Evolutionary conservation across 139 green algal species (phyloP).

Genomic region (Asterochloris sp.): DNA sequence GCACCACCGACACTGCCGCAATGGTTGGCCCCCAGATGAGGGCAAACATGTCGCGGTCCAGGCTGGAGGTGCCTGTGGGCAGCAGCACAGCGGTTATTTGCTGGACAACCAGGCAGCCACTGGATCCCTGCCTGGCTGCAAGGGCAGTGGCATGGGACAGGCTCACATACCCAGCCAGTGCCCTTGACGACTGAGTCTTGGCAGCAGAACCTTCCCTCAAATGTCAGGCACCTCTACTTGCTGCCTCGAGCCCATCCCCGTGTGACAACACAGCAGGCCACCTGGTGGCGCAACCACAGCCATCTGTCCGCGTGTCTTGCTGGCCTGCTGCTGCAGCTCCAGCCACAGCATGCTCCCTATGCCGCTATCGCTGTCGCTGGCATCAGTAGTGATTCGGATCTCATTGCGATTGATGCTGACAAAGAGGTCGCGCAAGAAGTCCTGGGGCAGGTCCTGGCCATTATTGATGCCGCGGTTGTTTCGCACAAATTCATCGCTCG

Average conservation of each 20-base stretch:
- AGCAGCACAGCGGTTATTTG: neutral
- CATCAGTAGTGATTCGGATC: conserved; percentile 63
- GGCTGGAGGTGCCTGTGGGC: neutral
- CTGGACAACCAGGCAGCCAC: neutral
- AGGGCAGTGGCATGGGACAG: too few species aligned
- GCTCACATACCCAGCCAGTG: too few species aligned
- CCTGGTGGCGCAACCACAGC: neutral
- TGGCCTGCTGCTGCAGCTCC: conserved; percentile 40
- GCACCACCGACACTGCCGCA: conserved; percentile 83
- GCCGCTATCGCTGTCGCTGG: conserved; percentile 3
- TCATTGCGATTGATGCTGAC: conserved; percentile 64
- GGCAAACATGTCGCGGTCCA: conserved; percentile 89
- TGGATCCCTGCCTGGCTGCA: neutral
- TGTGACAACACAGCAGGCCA: too few species aligned
- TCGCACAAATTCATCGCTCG: conserved; percentile 71
- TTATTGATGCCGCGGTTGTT: conserved; percentile 83
- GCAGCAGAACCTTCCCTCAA: too few species aligned
- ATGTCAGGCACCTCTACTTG: too few species aligned
- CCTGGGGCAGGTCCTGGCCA: conserved; percentile 62
- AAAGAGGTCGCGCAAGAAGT: conserved; percentile 60
- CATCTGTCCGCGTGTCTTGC: conserved; percentile 32
- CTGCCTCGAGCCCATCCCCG: too few species aligned
- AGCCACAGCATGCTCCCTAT: conserved; percentile 54
- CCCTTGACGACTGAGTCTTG: too few species aligned
- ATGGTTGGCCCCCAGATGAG: conserved; percentile 87